Conservation (phyloP, 371 early-diverging fungal species). For the Mucor indicus region DNA sequence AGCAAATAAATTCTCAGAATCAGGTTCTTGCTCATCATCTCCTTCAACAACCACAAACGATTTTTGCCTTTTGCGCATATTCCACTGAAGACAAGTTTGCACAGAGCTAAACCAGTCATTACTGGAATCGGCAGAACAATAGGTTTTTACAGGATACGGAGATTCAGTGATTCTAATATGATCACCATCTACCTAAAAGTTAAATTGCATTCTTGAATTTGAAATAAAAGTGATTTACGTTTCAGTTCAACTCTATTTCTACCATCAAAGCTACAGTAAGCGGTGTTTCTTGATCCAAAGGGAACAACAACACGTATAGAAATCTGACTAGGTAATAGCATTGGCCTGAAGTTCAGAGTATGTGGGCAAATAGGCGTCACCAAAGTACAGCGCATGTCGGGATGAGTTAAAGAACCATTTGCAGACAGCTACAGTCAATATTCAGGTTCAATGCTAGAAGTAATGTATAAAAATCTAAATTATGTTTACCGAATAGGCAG, state of each 20-base stretch:
- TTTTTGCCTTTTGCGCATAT: slow-evolving; percentile 76
- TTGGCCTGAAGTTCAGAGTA: slow-evolving; percentile 90
- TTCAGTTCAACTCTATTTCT: slow-evolving; percentile 79
- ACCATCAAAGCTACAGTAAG: slow-evolving; percentile 89
- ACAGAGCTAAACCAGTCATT: slow-evolving; percentile 84
- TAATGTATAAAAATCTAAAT: too few relatives aligned
- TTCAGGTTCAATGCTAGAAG: too few relatives aligned
- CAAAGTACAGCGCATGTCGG: slow-evolving; percentile 85
- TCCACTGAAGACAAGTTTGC: slow-evolving; percentile 79
- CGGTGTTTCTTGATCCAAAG: slow-evolving; percentile 64
- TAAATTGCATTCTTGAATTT: too few relatives aligned
- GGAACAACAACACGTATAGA: slow-evolving; percentile 76
- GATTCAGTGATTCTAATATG: slow-evolving; percentile 82
- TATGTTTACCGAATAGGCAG: slow-evolving; percentile 81
- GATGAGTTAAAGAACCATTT: slow-evolving; percentile 92
- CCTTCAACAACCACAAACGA: slow-evolving; percentile 56
- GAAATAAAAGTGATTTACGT: too few relatives aligned
- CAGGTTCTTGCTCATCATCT: not conserved
- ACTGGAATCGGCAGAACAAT: slow-evolving; percentile 44
- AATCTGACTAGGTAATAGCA: slow-evolving; percentile 87
- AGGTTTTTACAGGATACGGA: slow-evolving; percentile 82
- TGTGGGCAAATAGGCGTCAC: slow-evolving; percentile 96
- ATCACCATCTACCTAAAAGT: slow-evolving; percentile 84
- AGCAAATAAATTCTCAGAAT: slow-evolving; percentile 15
- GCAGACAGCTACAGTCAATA: slow-evolving; percentile 74